phyloP scores from a whole-genome alignment of 2,329 filamentous ascomycete genomes.

The Colletotrichum spaethianum region DNA sequence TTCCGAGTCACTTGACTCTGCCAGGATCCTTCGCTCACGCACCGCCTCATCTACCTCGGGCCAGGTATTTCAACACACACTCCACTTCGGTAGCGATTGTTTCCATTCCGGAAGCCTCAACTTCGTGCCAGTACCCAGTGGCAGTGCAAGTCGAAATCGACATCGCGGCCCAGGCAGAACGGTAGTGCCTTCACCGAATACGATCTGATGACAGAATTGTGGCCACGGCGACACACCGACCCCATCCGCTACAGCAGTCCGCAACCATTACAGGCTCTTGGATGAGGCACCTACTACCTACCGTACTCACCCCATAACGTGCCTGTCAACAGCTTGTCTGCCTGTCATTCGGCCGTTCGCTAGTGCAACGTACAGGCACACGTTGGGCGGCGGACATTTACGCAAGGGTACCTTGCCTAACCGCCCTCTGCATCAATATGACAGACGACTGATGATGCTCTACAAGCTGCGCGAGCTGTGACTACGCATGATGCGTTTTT shows the following conservation, averaged over 20 bases:
- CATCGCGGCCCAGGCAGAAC: constrained; percentile 19
- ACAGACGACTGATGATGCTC: constrained; percentile 8
- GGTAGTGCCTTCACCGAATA: neutral
- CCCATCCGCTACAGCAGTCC: neutral
- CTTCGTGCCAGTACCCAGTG: neutral
- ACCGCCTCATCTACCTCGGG: constrained; percentile 13
- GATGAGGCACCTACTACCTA: neutral
- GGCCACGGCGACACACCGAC: neutral
- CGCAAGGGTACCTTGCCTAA: constrained; percentile 35
- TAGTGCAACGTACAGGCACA: constrained; percentile 13
- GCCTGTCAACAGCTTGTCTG: constrained; percentile 13
- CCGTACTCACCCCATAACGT: constrained; percentile 4
- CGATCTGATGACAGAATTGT: neutral
- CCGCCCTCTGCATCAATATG: constrained; percentile 15
- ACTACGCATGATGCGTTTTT: neutral
- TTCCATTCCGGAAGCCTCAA: constrained; percentile 12
- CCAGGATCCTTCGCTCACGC: neutral
- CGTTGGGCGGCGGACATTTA: constrained; percentile 5
- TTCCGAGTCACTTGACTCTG: constrained; percentile 19
- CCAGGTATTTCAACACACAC: neutral
- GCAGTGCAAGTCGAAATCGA: constrained; percentile 16
- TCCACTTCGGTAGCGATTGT: neutral
- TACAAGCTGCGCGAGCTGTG: neutral
- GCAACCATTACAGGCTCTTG: neutral
- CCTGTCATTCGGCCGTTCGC: neutral